Percentiles rank a stretch among this genome's conserved stretches.
Conservation (phyloP, 1,139 yeast genomes). For the Geotrichum reessii region DNA sequence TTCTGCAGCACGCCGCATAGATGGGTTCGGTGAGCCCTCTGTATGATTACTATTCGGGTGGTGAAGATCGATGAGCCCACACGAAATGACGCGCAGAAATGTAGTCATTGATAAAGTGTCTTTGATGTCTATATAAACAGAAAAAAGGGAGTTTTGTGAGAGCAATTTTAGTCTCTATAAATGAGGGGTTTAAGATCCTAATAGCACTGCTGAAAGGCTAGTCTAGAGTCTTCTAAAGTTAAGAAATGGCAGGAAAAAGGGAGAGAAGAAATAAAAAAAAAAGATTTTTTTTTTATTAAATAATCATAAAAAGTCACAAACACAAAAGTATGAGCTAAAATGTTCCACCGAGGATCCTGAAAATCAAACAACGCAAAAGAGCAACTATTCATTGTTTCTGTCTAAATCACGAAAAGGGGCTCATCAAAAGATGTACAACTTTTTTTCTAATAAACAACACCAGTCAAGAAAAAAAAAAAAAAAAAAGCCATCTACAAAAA, state of each 20-base stretch:
- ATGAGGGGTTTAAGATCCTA: too few relatives aligned
- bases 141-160: too few relatives aligned
- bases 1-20: neutral
- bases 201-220: too few relatives aligned
- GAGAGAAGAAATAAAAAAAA: neutral
- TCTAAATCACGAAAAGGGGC: neutral
- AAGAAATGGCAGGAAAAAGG: neutral
- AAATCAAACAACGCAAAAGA: neutral
- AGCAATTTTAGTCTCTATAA: too few relatives aligned
- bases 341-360: neutral
- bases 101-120: neutral
- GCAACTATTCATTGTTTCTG: neutral
- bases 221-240: too few relatives aligned
- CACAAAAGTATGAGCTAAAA: neutral
- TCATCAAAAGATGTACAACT: too few relatives aligned
- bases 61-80: slow-evolving; percentile 5
- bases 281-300: neutral
- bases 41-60: neutral
- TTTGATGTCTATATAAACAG: neutral
- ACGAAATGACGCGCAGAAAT: slow-evolving; percentile 3
- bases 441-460: too few relatives aligned
- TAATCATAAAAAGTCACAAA: neutral
- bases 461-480: neutral
- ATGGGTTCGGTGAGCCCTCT: neutral
- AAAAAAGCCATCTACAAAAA: neutral